Percentiles rank a stretch among this genome's conserved stretches.
Conservation (phyloP, 2,329 filamentous ascomycete genomes). For the Colletotrichum sp. region DNA sequence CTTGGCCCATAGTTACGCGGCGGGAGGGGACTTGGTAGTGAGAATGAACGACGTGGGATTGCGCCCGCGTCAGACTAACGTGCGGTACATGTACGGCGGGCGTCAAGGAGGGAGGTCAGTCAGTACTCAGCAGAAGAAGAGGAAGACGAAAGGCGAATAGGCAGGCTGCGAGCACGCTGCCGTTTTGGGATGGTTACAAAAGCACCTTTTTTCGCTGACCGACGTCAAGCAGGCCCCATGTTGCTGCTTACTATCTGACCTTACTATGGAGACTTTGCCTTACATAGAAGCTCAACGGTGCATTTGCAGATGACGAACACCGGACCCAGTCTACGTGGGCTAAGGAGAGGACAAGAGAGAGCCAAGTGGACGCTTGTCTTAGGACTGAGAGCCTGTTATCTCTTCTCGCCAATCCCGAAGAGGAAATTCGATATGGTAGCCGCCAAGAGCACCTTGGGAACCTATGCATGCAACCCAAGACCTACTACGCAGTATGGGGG, state of each 20-base stretch:
- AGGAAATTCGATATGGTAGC: slow-evolving; percentile 1
- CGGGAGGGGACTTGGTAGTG: neutral
- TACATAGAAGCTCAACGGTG: neutral
- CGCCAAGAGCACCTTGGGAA: neutral
- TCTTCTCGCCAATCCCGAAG: neutral
- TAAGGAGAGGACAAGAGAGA: neutral
- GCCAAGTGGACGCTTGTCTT: neutral
- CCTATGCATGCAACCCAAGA: slow-evolving; percentile 6
- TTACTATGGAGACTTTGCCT: neutral
- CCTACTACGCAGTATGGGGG: neutral
- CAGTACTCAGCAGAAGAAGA: neutral
- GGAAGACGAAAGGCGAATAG: neutral
- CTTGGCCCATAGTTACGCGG: neutral
- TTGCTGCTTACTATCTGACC: neutral
- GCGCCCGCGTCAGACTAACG: neutral
- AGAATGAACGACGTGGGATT: neutral
- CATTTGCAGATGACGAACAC: neutral
- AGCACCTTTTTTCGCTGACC: neutral
- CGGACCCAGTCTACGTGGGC: neutral
- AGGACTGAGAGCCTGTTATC: neutral
- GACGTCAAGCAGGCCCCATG: neutral
- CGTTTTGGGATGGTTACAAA: neutral
- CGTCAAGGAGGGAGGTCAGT: neutral
- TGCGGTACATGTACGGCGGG: neutral
- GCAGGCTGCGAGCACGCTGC: neutral